These are phyloP conservation scores for Blastosporella zonata DNA, from an alignment of 1,284 basidiomycete species.

Conservation along the genomic window DNA sequence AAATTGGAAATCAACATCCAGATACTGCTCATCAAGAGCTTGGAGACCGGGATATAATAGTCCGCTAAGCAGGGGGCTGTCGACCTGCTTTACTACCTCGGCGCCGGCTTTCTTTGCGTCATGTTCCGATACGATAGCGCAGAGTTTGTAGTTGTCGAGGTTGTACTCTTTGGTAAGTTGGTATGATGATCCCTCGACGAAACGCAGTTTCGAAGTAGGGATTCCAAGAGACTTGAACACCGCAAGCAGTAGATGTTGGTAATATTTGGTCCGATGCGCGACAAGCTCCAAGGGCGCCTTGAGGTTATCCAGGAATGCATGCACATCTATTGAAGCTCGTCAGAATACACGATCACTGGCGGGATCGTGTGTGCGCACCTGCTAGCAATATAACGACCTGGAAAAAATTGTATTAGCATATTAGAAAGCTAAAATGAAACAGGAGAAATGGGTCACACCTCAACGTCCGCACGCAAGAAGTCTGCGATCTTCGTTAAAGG, in stretches of 20 bases:
- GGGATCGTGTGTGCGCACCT: slow-evolving; percentile 35
- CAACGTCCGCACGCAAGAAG: slow-evolving; percentile 89
- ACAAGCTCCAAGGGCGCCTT: slow-evolving; percentile 98
- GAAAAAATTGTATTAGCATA: not conserved
- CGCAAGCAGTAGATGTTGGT: slow-evolving; percentile 77
- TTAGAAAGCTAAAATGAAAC: not conserved
- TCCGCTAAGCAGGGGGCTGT: slow-evolving; percentile 87
- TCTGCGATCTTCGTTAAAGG: slow-evolving; percentile 96
- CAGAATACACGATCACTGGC: not conserved
- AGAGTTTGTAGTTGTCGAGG: slow-evolving; percentile 91
- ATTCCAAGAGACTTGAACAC: slow-evolving; percentile 91
- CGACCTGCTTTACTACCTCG: slow-evolving; percentile 98
- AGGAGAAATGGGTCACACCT: slow-evolving; percentile 37
- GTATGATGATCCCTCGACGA: slow-evolving; percentile 90
- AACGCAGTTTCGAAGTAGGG: slow-evolving; percentile 79
- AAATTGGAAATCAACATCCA: slow-evolving; percentile 96
- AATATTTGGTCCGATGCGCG: slow-evolving; percentile 87
- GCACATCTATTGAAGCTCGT: slow-evolving; percentile 64
- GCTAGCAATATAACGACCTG: slow-evolving; percentile 89
- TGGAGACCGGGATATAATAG: slow-evolving; percentile 96
- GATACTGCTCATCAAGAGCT: slow-evolving; percentile 96
- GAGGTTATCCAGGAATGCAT: slow-evolving; percentile 97
- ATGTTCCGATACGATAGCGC: slow-evolving; percentile 89
- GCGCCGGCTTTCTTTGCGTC: slow-evolving; percentile 99
- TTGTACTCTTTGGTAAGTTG: slow-evolving; percentile 92